These are phyloP conservation scores for Ramicandelaber brevisporus DNA, from an alignment of 192 early-diverging fungal genomes.

Conservation along the genomic window DNA sequence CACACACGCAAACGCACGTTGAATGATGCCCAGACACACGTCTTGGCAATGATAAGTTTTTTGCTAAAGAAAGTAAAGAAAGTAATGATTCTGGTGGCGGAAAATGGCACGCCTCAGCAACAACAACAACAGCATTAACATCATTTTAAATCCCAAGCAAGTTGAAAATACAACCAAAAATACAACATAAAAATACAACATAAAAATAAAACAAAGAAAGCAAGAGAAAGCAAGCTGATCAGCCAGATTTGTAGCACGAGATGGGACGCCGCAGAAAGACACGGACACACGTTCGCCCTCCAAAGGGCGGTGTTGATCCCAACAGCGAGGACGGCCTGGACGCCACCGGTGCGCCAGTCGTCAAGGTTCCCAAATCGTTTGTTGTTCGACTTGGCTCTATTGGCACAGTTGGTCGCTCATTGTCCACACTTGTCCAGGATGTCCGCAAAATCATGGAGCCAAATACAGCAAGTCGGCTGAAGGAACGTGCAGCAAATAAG, in stretches of 20 bases:
- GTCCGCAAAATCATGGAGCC: conserved; percentile 80
- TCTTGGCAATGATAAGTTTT: conserved; percentile 4
- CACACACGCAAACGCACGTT: neutral
- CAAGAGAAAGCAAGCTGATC: neutral
- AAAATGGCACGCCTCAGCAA: neutral
- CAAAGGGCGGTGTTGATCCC: neutral
- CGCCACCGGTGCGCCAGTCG: conserved; percentile 15
- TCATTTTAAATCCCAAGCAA: no score
- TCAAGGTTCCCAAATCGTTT: conserved; percentile 53
- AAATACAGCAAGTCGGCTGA: conserved; percentile 69
- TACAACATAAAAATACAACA: neutral
- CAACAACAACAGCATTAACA: no score
- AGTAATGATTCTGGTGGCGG: neutral
- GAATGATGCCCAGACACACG: neutral
- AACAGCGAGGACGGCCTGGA: neutral
- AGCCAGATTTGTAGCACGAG: neutral
- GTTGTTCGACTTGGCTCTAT: no score
- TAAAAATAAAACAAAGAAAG: neutral
- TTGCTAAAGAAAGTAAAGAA: neutral
- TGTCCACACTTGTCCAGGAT: conserved; percentile 55
- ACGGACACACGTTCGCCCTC: conserved; percentile 5
- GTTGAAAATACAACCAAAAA: conserved; percentile 3
- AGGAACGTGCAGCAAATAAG: conserved; percentile 75
- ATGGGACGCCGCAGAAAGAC: conserved; percentile 7
- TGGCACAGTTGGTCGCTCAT: conserved; percentile 55